Percentiles rank a stretch among this genome's conserved stretches.
Evolutionary conservation across 2,329 filamentous ascomycete species (phyloP).

Genomic region (Orbilia javanica): DNA sequence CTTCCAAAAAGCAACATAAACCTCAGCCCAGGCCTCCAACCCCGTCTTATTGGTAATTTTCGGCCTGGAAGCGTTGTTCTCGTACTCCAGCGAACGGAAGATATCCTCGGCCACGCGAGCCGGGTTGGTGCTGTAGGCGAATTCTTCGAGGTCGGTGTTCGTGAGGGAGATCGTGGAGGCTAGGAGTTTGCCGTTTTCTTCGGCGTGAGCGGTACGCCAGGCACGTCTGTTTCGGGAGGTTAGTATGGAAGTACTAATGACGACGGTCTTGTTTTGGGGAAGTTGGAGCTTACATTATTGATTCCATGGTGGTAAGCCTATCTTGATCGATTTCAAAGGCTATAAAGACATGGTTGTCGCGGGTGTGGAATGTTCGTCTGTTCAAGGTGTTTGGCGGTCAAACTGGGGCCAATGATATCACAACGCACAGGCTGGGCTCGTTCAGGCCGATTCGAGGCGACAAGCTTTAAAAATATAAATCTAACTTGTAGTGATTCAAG

Average conservation of each 20-base stretch:
- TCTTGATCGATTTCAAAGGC: neutral
- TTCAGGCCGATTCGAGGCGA: too few relatives aligned
- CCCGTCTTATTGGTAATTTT: slow-evolving; percentile 59
- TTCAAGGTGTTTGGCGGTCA: neutral
- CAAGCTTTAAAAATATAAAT: too few relatives aligned
- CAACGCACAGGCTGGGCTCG: slow-evolving; percentile 2
- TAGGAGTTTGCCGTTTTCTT: slow-evolving; percentile 60
- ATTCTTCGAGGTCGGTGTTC: slow-evolving; percentile 62
- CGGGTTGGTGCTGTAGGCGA: slow-evolving; percentile 64
- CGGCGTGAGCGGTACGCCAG: slow-evolving; percentile 59
- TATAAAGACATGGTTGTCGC: slow-evolving; percentile 41
- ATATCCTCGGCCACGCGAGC: slow-evolving; percentile 64
- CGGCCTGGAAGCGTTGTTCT: slow-evolving; percentile 57
- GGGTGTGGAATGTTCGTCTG: neutral
- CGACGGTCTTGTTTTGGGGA: neutral
- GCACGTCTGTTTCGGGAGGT: slow-evolving; percentile 31
- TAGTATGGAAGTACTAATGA: neutral
- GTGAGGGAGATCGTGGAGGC: slow-evolving; percentile 64
- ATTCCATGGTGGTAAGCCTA: slow-evolving; percentile 38
- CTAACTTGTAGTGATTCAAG: neutral
- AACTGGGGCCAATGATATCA: slow-evolving; percentile 2
- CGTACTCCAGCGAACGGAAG: slow-evolving; percentile 58
- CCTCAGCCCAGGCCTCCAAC: slow-evolving; percentile 80
- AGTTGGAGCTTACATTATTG: slow-evolving; percentile 36
- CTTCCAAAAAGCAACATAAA: slow-evolving; percentile 87